Conservation (phyloP, 805 yeast genomes). For the Dipodascus albidus region DNA sequence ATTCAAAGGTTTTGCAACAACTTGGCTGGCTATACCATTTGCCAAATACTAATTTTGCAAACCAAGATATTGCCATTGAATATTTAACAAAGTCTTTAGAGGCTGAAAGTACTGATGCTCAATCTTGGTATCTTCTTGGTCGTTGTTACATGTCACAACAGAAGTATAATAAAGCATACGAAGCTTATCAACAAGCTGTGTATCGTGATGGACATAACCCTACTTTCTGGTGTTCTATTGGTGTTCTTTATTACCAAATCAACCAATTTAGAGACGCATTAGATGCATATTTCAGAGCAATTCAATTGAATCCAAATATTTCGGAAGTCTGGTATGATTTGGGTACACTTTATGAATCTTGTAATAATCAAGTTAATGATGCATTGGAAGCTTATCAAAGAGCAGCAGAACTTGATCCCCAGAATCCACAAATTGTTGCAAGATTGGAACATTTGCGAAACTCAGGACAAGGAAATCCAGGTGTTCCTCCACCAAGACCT, state of each 20-base stretch:
- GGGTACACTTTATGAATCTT: slow-evolving; percentile 93
- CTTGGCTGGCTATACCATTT: slow-evolving; percentile 87
- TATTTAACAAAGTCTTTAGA: slow-evolving; percentile 80
- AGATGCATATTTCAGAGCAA: slow-evolving; percentile 96
- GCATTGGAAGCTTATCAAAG: slow-evolving; percentile 96
- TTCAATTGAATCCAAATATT: slow-evolving; percentile 87
- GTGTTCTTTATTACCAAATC: slow-evolving; percentile 92
- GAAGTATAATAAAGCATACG: slow-evolving; percentile 93
- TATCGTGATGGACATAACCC: slow-evolving; percentile 95
- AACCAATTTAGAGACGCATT: slow-evolving; percentile 93
- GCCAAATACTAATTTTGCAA: slow-evolving; percentile 53
- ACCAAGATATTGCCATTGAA: slow-evolving; percentile 72
- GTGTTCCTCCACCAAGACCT: slow-evolving; percentile 44
- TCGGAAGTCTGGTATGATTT: slow-evolving; percentile 98
- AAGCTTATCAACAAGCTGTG: slow-evolving; percentile 97
- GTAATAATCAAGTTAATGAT: slow-evolving; percentile 89
- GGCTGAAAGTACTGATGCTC: slow-evolving; percentile 83
- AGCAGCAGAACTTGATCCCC: slow-evolving; percentile 92
- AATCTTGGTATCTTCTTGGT: slow-evolving; percentile 94
- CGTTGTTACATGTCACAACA: slow-evolving; percentile 94
- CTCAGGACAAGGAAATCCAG: slow-evolving; percentile 15
- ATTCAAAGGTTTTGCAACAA: slow-evolving; percentile 92
- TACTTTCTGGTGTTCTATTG: slow-evolving; percentile 94
- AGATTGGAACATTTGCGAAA: slow-evolving; percentile 67
- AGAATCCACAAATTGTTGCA: slow-evolving; percentile 86